Evolutionary conservation across 345 rosid genomes (phyloP).

Genomic region (Erodium maritimum): DNA sequence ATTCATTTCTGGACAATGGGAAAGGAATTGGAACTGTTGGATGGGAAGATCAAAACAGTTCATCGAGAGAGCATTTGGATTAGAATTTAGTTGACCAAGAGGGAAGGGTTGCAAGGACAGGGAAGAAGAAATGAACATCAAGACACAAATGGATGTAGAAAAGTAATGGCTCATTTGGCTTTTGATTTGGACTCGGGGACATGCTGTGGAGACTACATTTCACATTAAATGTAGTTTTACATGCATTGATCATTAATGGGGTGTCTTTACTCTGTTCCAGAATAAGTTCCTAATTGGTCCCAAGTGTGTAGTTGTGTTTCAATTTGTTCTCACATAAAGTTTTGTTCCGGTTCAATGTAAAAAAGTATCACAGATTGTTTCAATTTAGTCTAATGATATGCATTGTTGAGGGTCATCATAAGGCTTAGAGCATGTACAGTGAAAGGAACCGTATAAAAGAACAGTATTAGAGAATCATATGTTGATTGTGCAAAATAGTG

Average conservation of each 20-base stretch:
- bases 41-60: conserved; percentile 4
- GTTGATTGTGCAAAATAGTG: too few relatives aligned
- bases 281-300: too few relatives aligned
- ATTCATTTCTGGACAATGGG: conserved; percentile 2
- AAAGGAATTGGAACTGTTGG: neutral
- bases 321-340: too few relatives aligned
- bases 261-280: too few relatives aligned
- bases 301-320: too few relatives aligned
- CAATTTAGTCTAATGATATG: conserved; percentile 29
- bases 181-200: neutral
- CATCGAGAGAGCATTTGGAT: neutral
- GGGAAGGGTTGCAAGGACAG: neutral
- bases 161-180: conserved; percentile 5
- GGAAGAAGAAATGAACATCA: neutral
- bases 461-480: too few relatives aligned
- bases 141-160: neutral
- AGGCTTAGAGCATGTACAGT: too few relatives aligned
- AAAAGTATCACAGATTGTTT: conserved; percentile 38
- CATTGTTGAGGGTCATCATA: conserved; percentile 83
- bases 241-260: too few relatives aligned
- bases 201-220: conserved; percentile 4
- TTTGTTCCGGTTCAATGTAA: too few relatives aligned
- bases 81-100: neutral
- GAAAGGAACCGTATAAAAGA: too few relatives aligned
- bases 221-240: too few relatives aligned